phyloP scores from a whole-genome alignment of 192 early-diverging fungal species.

The Coemansia biformis region DNA sequence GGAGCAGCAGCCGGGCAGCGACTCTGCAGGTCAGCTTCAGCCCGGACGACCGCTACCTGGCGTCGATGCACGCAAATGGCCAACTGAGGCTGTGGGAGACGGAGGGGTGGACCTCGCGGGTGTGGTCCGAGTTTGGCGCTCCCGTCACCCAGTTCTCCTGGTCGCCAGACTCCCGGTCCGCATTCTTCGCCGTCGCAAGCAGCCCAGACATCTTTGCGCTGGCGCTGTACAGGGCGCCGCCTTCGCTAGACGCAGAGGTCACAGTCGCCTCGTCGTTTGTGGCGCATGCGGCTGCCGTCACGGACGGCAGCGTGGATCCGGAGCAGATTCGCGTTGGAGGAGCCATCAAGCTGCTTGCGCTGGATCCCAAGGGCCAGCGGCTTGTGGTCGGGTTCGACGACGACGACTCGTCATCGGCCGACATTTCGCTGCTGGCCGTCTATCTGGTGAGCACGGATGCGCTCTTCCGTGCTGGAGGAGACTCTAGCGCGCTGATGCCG shows the following conservation, averaged over 20 bases:
- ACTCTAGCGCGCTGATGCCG: slow-evolving; percentile 35
- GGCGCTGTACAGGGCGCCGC: slow-evolving; percentile 27
- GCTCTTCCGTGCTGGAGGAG: slow-evolving; percentile 41
- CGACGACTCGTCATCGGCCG: slow-evolving; percentile 29
- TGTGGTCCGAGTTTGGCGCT: slow-evolving; percentile 43
- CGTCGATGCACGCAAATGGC: slow-evolving; percentile 39
- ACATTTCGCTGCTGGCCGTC: slow-evolving; percentile 46
- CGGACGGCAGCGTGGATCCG: slow-evolving; percentile 4
- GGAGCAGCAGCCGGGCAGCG: slow-evolving; percentile 21
- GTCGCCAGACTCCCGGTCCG: slow-evolving; percentile 46
- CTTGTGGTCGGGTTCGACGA: slow-evolving; percentile 43
- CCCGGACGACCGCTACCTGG: slow-evolving; percentile 31
- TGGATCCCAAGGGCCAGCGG: slow-evolving; percentile 48
- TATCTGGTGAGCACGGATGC: slow-evolving; percentile 37
- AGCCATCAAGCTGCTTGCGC: slow-evolving; percentile 30
- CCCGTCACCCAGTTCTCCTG: slow-evolving; percentile 27
- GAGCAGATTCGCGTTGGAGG: slow-evolving; percentile 43
- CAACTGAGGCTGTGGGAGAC: slow-evolving; percentile 52
- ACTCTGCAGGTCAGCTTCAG: slow-evolving; percentile 30
- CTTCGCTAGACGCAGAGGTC: slow-evolving; percentile 42
- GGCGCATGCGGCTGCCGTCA: slow-evolving; percentile 20
- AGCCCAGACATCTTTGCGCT: slow-evolving; percentile 36
- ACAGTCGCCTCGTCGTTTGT: slow-evolving; percentile 25
- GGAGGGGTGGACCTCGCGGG: slow-evolving; percentile 32
- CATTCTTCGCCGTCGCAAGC: slow-evolving; percentile 30